Percentiles rank a stretch among this genome's conserved stretches.
These are phyloP conservation scores for Pyrenula aspistea DNA, from an alignment of 495 filamentous ascomycete genomes.

Conservation along the genomic window DNA sequence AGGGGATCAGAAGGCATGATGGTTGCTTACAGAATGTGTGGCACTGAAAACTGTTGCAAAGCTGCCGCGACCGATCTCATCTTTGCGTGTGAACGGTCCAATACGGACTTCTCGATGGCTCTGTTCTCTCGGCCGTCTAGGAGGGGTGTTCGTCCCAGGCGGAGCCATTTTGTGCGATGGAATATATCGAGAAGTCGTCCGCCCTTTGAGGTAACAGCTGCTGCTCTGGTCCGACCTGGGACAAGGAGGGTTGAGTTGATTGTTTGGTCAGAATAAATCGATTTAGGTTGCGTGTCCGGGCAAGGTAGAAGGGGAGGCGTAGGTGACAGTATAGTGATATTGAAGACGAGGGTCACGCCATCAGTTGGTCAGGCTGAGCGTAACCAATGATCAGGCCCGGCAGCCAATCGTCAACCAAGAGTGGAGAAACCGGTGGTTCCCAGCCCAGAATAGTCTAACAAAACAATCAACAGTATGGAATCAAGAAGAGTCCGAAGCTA, in stretches of 20 bases:
- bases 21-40: slow-evolving; percentile 62
- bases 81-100: slow-evolving; percentile 63
- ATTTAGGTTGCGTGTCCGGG: background rate
- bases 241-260: background rate
- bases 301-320: background rate
- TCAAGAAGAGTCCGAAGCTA: too few relatives aligned
- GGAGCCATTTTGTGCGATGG: slow-evolving; percentile 11
- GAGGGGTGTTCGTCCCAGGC: background rate
- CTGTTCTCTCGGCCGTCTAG: slow-evolving; percentile 32
- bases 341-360: background rate
- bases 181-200: too few relatives aligned
- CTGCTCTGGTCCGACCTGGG: too few relatives aligned
- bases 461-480: too few relatives aligned
- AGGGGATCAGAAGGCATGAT: too few relatives aligned
- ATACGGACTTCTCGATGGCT: slow-evolving; percentile 49
- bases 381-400: background rate
- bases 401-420: background rate
- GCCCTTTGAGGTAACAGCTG: background rate
- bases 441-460: too few relatives aligned
- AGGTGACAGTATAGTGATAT: background rate
- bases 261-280: background rate
- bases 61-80: slow-evolving; percentile 88
- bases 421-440: too few relatives aligned
- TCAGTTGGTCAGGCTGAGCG: background rate
- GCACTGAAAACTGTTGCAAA: slow-evolving; percentile 90